Evolutionary conservation across 805 yeast genomes (phyloP).

Genomic region (Sugiyamaella lignohabitans): DNA sequence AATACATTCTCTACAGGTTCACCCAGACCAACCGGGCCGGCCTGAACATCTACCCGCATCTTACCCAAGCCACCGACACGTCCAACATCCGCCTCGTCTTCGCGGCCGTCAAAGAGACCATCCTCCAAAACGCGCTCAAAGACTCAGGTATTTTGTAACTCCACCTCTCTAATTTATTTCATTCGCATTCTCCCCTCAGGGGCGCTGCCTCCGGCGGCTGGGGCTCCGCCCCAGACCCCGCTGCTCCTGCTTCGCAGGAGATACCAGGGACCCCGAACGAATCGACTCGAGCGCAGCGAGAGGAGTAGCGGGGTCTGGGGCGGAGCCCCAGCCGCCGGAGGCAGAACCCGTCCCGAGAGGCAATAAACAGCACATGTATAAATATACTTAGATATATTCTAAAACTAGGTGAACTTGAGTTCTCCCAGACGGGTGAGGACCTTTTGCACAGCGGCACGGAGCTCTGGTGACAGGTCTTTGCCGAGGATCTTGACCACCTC

Average conservation of each 20-base stretch:
- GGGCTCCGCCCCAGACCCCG: background rate
- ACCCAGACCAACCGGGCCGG: slow-evolving; percentile 78
- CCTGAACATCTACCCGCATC: slow-evolving; percentile 74
- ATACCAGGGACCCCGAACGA: no score
- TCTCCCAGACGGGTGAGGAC: slow-evolving; percentile 44
- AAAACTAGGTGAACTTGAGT: slow-evolving; percentile 21
- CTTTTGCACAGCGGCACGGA: slow-evolving; percentile 31
- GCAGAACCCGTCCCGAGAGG: background rate
- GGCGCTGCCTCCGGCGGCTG: background rate
- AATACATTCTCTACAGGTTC: slow-evolving; percentile 85
- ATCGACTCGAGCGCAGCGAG: background rate
- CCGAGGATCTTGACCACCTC: slow-evolving; percentile 29
- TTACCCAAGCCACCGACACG: slow-evolving; percentile 93
- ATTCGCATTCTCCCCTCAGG: background rate
- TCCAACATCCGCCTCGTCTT: slow-evolving; percentile 79
- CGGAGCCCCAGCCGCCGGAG: background rate
- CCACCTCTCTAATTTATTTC: slow-evolving; percentile 1
- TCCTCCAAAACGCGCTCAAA: slow-evolving; percentile 65
- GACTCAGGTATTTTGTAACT: slow-evolving; percentile 62
- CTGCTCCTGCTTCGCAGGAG: background rate
- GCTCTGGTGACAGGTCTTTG: slow-evolving; percentile 32
- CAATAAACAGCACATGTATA: background rate
- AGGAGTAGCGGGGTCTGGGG: background rate
- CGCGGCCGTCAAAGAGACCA: slow-evolving; percentile 76
- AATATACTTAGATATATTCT: background rate